Evolutionary conservation across 2,329 filamentous ascomycete genomes (phyloP), one percentile per base, ranked within the genome.

Genomic region (Chrysoporthe cubensis): DNA sequence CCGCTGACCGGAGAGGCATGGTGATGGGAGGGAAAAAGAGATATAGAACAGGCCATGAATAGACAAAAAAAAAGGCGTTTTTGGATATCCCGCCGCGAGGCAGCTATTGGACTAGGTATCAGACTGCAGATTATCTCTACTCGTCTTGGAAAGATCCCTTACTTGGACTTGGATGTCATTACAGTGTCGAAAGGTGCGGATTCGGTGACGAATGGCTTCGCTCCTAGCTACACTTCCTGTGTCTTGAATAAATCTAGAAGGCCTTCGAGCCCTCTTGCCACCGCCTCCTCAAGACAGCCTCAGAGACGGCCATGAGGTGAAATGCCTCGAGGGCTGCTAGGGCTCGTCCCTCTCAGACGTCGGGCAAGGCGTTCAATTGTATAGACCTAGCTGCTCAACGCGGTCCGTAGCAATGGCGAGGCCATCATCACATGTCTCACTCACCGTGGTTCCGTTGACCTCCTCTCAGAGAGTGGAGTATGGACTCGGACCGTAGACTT

Each of bases 31-130:
- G 26, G 32, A 18, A 57, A 58, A 14, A 14, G 34, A 14, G 18
- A 59, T 2, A n/a, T 16, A 32, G 8, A 48, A n/a, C 9, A n/a
- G 26, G 43, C 26, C 59, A 13, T 48, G 18, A n/a, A 4, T 16
- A 57, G 32, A 57, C 3, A 4, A 32, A 18, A 40, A 16, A 34
- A 26, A 26, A 26, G 26, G 26, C 26, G 26, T 26, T 1, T 54
- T 18, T 43, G 59, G 59, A 57, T 43, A 61, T 43, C 18, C 58
- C 32, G 66, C 66, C 68, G 68, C 68, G 44, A 70, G 68, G 66
- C 66, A 50, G 57, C 32, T 57, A 65, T 65, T 37, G 26, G 59
- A 32, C 43, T 48, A 61, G 43, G 21, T 26, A 37, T 60, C 0
- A 14, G 32, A 13, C 21, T 21, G 14, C 21, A 52, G 0, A 26